Percentiles rank a stretch among this genome's conserved stretches.
phyloP scores from a whole-genome alignment of 495 filamentous ascomycete species.

The Tuber borchii region DNA sequence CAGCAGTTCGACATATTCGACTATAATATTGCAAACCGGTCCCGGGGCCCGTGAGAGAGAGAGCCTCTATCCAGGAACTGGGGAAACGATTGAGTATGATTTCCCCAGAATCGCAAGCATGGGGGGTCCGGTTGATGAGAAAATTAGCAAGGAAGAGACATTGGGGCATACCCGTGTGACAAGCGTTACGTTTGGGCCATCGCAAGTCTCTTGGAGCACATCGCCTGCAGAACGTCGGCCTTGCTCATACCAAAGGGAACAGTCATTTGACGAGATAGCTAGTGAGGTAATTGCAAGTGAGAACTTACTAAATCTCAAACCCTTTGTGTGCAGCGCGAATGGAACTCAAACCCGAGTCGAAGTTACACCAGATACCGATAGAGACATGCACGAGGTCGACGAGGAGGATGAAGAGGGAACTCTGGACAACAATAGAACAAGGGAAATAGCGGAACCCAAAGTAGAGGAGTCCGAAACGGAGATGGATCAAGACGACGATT shows the following conservation, averaged over 20 bases:
- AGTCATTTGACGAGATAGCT: not conserved
- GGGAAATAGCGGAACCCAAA: not conserved
- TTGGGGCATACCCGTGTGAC: not conserved
- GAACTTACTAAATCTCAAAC: not conserved
- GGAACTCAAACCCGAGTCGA: not conserved
- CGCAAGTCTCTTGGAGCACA: not conserved
- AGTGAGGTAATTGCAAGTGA: not conserved
- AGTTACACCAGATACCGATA: not conserved
- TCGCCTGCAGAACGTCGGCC: not conserved
- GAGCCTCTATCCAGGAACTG: not conserved
- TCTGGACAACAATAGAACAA: not conserved
- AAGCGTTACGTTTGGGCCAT: not conserved
- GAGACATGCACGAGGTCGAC: not conserved
- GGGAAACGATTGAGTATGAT: not conserved
- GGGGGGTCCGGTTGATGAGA: not conserved
- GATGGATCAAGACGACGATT: not conserved
- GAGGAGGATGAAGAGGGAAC: not conserved
- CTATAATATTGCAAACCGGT: constrained; percentile 8
- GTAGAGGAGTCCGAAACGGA: not conserved
- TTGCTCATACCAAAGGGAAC: not conserved
- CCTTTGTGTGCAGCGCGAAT: not conserved
- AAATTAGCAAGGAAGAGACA: not conserved
- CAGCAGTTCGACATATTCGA: constrained; percentile 12
- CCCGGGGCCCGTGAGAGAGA: not conserved
- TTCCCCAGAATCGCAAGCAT: not conserved